These are phyloP conservation scores for Ustilago tritici DNA, from an alignment of 1,284 basidiomycete genomes.

Conservation along the genomic window DNA sequence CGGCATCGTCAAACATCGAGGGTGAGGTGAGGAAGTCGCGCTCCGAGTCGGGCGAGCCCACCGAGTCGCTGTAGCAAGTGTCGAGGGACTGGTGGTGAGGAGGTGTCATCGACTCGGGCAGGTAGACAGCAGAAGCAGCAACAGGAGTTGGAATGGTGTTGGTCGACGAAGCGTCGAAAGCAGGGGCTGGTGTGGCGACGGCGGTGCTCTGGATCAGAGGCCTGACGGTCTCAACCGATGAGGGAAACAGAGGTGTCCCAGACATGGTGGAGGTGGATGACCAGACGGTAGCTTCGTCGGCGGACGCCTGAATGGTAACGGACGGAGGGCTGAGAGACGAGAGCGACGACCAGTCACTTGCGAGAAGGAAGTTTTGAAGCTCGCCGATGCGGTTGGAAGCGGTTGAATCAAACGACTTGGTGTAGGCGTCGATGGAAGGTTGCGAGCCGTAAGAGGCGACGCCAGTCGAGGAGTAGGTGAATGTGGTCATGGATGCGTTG, in stretches of 20 bases:
- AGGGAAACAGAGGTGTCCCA: constrained; percentile 19
- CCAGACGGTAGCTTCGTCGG: constrained; percentile 12
- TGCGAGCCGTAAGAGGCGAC: constrained; percentile 23
- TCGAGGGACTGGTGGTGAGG: constrained; percentile 43
- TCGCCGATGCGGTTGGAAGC: constrained; percentile 32
- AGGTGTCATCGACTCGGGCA: constrained; percentile 29
- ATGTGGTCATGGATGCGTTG: constrained; percentile 33
- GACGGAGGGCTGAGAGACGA: constrained; percentile 35
- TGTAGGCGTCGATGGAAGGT: constrained; percentile 22
- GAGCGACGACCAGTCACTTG: constrained; percentile 47
- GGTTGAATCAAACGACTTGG: constrained; percentile 24
- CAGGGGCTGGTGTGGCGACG: not conserved
- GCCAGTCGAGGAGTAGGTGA: constrained; percentile 17
- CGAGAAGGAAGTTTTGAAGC: constrained; percentile 43
- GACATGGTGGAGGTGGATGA: constrained; percentile 9
- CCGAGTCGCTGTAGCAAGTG: constrained; percentile 43
- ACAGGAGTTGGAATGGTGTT: not conserved
- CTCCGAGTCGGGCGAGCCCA: constrained; percentile 46
- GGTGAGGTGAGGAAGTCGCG: constrained; percentile 53
- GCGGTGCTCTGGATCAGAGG: constrained; percentile 3
- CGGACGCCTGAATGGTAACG: constrained; percentile 11
- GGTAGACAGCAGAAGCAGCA: constrained; percentile 6
- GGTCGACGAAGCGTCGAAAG: not conserved
- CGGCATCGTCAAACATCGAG: constrained; percentile 46
- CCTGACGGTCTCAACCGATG: constrained; percentile 25